phyloP scores from a whole-genome alignment of 441 rosid species.

The Mallotus repandus region DNA sequence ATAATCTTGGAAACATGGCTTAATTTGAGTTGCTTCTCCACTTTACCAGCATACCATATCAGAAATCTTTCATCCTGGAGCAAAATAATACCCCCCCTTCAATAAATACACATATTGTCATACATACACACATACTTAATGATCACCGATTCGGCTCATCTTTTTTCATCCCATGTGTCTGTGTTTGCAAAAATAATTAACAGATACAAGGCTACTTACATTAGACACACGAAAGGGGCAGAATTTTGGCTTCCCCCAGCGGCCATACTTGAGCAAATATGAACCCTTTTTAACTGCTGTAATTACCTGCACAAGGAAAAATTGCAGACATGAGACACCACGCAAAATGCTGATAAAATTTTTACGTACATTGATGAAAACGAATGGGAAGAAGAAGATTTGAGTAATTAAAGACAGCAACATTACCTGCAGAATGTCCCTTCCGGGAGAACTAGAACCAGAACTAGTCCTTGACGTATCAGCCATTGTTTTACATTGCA shows the following conservation, averaged over 20 bases:
- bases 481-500: constrained; percentile 8
- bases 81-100: constrained; percentile 3
- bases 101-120: not conserved
- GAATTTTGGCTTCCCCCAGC: constrained; percentile 54
- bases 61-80: constrained; percentile 68
- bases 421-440: constrained; percentile 7
- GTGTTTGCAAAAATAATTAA: not conserved
- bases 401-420: no score
- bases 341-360: no score
- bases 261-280: constrained; percentile 48
- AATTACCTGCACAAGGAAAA: constrained; percentile 34
- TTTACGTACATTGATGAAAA: not conserved
- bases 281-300: constrained; percentile 48
- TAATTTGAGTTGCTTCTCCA: constrained; percentile 63
- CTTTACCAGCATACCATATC: constrained; percentile 83
- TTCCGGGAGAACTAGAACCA: constrained; percentile 3
- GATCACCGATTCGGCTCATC: not conserved
- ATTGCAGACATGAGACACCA: no score
- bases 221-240: constrained; percentile 50
- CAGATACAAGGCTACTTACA: constrained; percentile 28
- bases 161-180: no score
- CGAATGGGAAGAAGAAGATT: not conserved
- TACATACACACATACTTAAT: not conserved
- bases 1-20: constrained; percentile 65
- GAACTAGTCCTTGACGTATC: not conserved